Base-by-base conservation (phyloP, 1,284 basidiomycete species). In the Kwoniella shivajii region DNA sequence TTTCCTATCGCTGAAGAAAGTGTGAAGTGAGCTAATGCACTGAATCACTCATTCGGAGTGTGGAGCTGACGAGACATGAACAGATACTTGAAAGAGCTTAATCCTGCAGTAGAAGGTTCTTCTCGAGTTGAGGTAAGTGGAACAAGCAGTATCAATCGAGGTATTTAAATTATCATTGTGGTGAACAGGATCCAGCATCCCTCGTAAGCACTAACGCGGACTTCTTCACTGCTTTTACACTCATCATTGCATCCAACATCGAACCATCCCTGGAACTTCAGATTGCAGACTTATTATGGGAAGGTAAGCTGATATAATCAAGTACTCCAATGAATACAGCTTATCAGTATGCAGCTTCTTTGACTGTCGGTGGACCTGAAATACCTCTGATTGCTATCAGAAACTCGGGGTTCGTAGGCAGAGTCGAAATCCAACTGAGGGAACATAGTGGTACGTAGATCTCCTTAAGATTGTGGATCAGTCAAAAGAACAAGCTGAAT, bases 241-340 rank as follows among this genome's bases (percentile, higher is more conserved):
- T 98, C 46, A 83, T 98, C 68, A 87, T 99, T 71, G 85, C 87
- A 13, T 89, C 93, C 73, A 93, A 95, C 72, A 77, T 91, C 43
- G 78, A 84, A 24, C 80, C 83, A 1, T 64, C 69, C 1, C 65
- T 85, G 22, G 80, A 91, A 36, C 80, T 85, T 7, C 78, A 79
- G 57, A 82, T 93, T 3, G 82, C 88, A 0, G 72, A 81, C 2
- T 70, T 89, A 5, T 80, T 93, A 20, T 93, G 90, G 90, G 72
- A 82, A 34, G 67, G 78, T 79, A 18, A 66, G 72, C 34, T 44
- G 38, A 16, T n/a, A n/a, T 20, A 81, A 85, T 57, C 67, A 13
- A 24, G 31, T 38, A 11, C 2, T 11, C 22, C 22, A 11, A 5
- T 33, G 37, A 24, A 38, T 20, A 42, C 14, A 27, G 41, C 57